phyloP scores from a whole-genome alignment of 164 flowering plant species.

The Berberis thunbergii region DNA sequence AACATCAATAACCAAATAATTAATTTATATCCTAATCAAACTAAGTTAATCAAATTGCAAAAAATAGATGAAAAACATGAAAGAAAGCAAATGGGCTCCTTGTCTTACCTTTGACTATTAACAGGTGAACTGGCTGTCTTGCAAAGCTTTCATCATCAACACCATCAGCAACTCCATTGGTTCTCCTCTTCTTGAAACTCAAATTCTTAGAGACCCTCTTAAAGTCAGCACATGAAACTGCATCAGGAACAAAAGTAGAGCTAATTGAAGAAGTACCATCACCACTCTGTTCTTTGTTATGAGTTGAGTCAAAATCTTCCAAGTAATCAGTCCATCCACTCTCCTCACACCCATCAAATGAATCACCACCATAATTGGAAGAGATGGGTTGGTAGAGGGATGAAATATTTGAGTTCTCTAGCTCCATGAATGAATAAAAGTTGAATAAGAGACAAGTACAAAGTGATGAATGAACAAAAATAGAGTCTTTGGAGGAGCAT shows the following conservation, averaged over 20 bases:
- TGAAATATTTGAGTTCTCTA: neutral
- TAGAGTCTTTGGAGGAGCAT: neutral
- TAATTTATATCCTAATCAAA: neutral
- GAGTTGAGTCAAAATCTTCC: slow-evolving; percentile 32
- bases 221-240: slow-evolving; percentile 28
- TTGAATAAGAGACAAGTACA: neutral
- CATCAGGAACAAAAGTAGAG: slow-evolving; percentile 46
- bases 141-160: slow-evolving; percentile 37
- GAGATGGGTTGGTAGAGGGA: neutral
- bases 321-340: slow-evolving; percentile 60
- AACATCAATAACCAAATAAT: neutral
- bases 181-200: slow-evolving; percentile 32
- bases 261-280: slow-evolving; percentile 12
- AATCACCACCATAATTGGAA: neutral
- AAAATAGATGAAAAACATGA: neutral
- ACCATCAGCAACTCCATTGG: slow-evolving; percentile 9
- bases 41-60: neutral
- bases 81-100: neutral
- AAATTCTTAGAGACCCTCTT: slow-evolving; percentile 11
- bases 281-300: slow-evolving; percentile 9
- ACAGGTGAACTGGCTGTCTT: slow-evolving; percentile 61
- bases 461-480: neutral
- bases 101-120: slow-evolving; percentile 43
- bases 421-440: neutral
- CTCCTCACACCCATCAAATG: slow-evolving; percentile 27